Conservation (phyloP, 2,329 filamentous ascomycete species). For the Ophiosphaerella narmari region DNA sequence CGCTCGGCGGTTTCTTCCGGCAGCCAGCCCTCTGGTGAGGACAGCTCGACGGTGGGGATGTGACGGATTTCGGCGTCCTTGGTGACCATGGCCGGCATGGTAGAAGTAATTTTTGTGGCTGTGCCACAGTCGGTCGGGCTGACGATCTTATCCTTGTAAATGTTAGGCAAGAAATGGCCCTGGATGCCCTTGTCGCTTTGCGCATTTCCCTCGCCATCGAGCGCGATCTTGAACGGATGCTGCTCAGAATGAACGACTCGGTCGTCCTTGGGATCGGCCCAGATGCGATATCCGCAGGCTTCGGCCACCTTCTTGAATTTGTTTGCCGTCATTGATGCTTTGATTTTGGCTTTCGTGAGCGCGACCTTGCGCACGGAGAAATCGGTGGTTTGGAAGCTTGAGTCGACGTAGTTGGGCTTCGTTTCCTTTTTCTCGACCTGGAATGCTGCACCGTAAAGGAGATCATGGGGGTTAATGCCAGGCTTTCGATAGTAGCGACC, state of each 20-base stretch:
- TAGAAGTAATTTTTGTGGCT: no score
- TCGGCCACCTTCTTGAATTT: slow-evolving; percentile 9
- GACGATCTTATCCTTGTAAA: slow-evolving; percentile 9
- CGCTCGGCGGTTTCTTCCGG: no score
- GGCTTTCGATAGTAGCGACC: slow-evolving; percentile 8
- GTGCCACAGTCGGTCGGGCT: not conserved
- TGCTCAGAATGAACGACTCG: slow-evolving; percentile 22
- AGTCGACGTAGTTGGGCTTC: not conserved
- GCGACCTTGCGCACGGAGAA: not conserved
- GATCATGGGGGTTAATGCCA: slow-evolving; percentile 4
- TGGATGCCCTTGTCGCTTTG: not conserved
- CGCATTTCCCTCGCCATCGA: slow-evolving; percentile 13
- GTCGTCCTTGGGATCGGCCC: slow-evolving; percentile 10
- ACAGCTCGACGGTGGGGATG: no score
- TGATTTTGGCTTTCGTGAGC: slow-evolving; percentile 17
- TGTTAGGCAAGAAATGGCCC: slow-evolving; percentile 10
- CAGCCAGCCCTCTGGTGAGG: no score
- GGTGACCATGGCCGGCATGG: no score
- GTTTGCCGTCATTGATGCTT: slow-evolving; percentile 12
- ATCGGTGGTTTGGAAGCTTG: slow-evolving; percentile 20
- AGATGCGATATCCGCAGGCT: slow-evolving; percentile 11
- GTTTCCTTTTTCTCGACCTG: not conserved
- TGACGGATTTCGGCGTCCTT: no score
- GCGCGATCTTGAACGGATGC: not conserved
- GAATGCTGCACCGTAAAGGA: slow-evolving; percentile 9